These are phyloP conservation scores for Arthrobotrys musiformis DNA, from an alignment of 2,329 filamentous ascomycete species.

Conservation along the genomic window DNA sequence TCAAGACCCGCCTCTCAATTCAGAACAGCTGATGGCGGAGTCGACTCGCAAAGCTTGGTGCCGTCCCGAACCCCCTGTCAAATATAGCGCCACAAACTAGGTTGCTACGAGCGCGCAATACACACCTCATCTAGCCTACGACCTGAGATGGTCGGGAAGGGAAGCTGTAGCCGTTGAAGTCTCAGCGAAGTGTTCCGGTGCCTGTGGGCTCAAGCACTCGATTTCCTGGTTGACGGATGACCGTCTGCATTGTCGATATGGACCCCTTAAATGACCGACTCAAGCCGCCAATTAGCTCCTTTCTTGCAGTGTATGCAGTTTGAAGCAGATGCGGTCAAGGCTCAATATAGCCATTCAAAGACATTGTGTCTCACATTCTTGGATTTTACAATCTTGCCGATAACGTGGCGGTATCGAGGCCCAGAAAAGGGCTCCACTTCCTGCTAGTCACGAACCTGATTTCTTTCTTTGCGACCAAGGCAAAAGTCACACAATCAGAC, in stretches of 20 bases:
- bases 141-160: constrained; percentile 38
- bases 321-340: constrained; percentile 14
- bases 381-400: constrained; percentile 36
- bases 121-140: constrained; percentile 42
- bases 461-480: constrained; percentile 17
- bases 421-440: constrained; percentile 43
- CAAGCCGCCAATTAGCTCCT: constrained; percentile 36
- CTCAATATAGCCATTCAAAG: constrained; percentile 39
- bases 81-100: constrained; percentile 45
- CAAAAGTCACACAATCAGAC: constrained; percentile 16
- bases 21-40: not conserved
- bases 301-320: constrained; percentile 17
- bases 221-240: constrained; percentile 46
- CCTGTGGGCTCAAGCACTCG: constrained; percentile 28
- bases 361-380: constrained; percentile 47
- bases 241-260: constrained; percentile 19
- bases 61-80: constrained; percentile 34
- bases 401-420: constrained; percentile 46
- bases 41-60: constrained; percentile 19
- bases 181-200: constrained; percentile 42
- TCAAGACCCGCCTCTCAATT: not conserved
- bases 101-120: constrained; percentile 46
- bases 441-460: constrained; percentile 20
- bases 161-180: constrained; percentile 40
- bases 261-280: constrained; percentile 29